A percentile compares a stretch with the other conserved stretches of the same genome.
phyloP scores from a whole-genome alignment of 495 filamentous ascomycete species.

The Xanthoparmelia taractica region DNA sequence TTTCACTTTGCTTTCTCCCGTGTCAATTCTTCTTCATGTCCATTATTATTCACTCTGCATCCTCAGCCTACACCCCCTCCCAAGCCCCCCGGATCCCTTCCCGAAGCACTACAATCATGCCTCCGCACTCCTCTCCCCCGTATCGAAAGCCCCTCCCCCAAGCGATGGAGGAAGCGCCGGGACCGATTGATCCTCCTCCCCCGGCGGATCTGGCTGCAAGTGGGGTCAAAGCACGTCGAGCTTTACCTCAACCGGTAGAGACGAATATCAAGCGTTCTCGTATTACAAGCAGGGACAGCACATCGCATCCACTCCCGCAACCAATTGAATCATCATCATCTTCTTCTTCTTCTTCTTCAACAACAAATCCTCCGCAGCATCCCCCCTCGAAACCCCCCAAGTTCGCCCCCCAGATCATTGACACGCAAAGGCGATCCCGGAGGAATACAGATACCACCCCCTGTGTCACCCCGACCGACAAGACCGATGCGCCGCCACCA shows the following conservation, averaged over 20 bases:
- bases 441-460: constrained; percentile 30
- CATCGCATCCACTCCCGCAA: constrained; percentile 21
- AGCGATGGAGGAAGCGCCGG: constrained; percentile 18
- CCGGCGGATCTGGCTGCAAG: background rate
- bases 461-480: constrained; percentile 29
- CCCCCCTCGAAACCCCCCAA: constrained; percentile 32
- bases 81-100: too few species aligned
- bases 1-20: too few species aligned
- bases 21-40: too few species aligned
- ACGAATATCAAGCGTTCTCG: constrained; percentile 28
- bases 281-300: constrained; percentile 25
- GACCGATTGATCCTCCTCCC: background rate
- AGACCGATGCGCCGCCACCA: constrained; percentile 38
- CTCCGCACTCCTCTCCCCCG: constrained; percentile 15
- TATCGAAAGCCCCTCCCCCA: constrained; percentile 19
- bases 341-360: background rate
- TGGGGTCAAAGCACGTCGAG: constrained; percentile 4
- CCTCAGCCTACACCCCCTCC: too few species aligned
- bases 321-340: constrained; percentile 21
- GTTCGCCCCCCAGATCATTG: constrained; percentile 53
- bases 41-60: too few species aligned
- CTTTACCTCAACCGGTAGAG: constrained; percentile 26
- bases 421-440: constrained; percentile 46
- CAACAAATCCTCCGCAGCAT: too few species aligned
- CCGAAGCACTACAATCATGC: background rate